These are phyloP conservation scores for Baudoinia panamericana DNA, from an alignment of 495 filamentous ascomycete species.

Conservation along the genomic window DNA sequence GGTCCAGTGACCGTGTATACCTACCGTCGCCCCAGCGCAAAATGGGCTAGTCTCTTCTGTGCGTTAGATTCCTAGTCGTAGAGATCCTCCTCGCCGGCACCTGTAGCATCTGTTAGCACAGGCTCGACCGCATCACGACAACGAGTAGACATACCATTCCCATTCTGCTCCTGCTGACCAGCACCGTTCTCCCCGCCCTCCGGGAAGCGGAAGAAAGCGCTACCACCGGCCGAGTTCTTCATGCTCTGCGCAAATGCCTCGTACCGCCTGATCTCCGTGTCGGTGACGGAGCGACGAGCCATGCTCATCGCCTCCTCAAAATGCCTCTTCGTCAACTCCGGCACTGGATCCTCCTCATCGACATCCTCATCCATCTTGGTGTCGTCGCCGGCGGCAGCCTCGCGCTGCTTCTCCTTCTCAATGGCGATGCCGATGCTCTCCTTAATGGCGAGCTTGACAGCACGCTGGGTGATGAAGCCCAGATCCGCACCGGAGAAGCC, in stretches of 20 bases:
- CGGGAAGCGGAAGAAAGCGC: slow-evolving; percentile 95
- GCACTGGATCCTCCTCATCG: slow-evolving; percentile 86
- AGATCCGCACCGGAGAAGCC: slow-evolving; percentile 99
- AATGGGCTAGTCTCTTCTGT: too few species aligned
- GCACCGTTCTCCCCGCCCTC: slow-evolving; percentile 22
- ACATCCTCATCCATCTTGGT: slow-evolving; percentile 64
- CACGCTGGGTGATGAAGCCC: slow-evolving; percentile 95
- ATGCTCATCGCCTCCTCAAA: slow-evolving; percentile 97
- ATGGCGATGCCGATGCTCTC: slow-evolving; percentile 84
- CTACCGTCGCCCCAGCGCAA: too few species aligned
- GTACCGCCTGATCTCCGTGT: slow-evolving; percentile 94
- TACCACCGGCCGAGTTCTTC: slow-evolving; percentile 82
- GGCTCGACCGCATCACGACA: too few species aligned
- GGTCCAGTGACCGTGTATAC: too few species aligned
- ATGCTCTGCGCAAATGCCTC: slow-evolving; percentile 97
- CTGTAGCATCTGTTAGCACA: slow-evolving; percentile 5
- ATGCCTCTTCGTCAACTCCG: slow-evolving; percentile 85
- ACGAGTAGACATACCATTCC: slow-evolving; percentile 16
- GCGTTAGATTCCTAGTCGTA: too few species aligned
- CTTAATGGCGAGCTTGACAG: slow-evolving; percentile 98
- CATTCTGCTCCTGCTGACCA: slow-evolving; percentile 9
- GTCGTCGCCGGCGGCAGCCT: slow-evolving; percentile 63
- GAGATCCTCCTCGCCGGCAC: slow-evolving; percentile 20
- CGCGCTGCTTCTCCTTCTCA: slow-evolving; percentile 73
- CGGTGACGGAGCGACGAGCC: slow-evolving; percentile 82